phyloP scores from a whole-genome alignment of 1,284 basidiomycete genomes.

The Ustilago tritici region DNA sequence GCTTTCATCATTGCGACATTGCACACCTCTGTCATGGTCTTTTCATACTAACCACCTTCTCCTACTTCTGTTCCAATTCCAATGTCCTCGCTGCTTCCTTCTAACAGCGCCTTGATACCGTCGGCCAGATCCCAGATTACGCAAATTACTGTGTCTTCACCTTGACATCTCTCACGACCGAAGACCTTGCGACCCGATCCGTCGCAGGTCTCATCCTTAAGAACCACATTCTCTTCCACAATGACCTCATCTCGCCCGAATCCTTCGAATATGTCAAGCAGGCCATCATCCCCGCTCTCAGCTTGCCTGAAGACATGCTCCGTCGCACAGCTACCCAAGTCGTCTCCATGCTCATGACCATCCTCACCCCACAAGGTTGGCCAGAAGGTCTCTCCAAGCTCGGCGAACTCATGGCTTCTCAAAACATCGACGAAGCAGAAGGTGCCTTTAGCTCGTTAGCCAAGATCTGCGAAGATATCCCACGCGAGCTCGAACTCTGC shows the following conservation, averaged over 20 bases:
- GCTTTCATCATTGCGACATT: too few relatives aligned
- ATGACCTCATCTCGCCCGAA: constrained; percentile 59
- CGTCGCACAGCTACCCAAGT: constrained; percentile 67
- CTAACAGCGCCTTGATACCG: constrained; percentile 59
- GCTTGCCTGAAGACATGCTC: constrained; percentile 64
- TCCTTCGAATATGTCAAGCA: constrained; percentile 66
- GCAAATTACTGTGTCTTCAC: constrained; percentile 96
- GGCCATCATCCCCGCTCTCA: constrained; percentile 65
- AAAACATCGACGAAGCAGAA: constrained; percentile 62
- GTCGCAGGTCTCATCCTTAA: constrained; percentile 97
- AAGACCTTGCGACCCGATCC: constrained; percentile 89
- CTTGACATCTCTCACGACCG: constrained; percentile 80
- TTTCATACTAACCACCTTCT: neutral
- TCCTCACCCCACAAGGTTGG: constrained; percentile 64
- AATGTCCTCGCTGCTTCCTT: neutral
- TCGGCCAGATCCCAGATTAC: constrained; percentile 73
- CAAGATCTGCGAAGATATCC: constrained; percentile 97
- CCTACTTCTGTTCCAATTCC: neutral
- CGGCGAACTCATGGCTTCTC: constrained; percentile 60
- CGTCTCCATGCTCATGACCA: constrained; percentile 67
- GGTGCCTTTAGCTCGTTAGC: constrained; percentile 93
- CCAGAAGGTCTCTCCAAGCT: constrained; percentile 63
- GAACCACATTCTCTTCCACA: constrained; percentile 77
- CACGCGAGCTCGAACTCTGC: constrained; percentile 87
- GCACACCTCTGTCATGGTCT: neutral